Conservation (phyloP, 306 rosid species). For the Vigna unguiculata region DNA sequence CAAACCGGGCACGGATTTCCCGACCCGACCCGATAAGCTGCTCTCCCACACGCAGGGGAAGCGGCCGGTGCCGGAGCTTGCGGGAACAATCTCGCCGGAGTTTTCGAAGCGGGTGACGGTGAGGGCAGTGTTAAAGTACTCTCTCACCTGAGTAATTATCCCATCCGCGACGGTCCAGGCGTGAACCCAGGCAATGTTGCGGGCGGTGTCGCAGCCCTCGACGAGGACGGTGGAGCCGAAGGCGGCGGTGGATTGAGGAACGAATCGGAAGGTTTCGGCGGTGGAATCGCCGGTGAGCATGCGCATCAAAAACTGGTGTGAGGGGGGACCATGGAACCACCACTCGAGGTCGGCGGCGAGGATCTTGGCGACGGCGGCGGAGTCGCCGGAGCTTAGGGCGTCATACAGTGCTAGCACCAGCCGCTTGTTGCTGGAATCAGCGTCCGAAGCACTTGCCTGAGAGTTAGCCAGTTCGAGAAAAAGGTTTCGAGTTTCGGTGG, state of each 20-base stretch:
- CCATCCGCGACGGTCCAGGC: slow-evolving; percentile 88
- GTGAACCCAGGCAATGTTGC: slow-evolving; percentile 85
- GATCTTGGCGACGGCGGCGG: slow-evolving; percentile 65
- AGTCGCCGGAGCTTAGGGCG: slow-evolving; percentile 75
- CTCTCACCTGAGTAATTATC: slow-evolving; percentile 85
- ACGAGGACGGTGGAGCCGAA: slow-evolving; percentile 79
- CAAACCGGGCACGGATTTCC: slow-evolving; percentile 93
- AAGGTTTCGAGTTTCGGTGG: neutral
- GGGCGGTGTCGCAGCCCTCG: slow-evolving; percentile 73
- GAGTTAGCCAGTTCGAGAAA: slow-evolving; percentile 85
- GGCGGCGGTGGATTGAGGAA: slow-evolving; percentile 62
- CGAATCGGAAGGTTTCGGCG: slow-evolving; percentile 52
- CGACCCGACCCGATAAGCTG: slow-evolving; percentile 68
- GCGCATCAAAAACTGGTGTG: slow-evolving; percentile 84
- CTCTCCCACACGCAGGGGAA: slow-evolving; percentile 92
- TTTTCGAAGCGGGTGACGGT: slow-evolving; percentile 74
- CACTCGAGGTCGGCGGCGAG: slow-evolving; percentile 90
- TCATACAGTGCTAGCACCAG: slow-evolving; percentile 85
- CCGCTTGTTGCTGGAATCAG: slow-evolving; percentile 64
- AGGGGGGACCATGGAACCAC: slow-evolving; percentile 99
- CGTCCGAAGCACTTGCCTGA: slow-evolving; percentile 61
- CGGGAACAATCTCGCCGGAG: slow-evolving; percentile 58
- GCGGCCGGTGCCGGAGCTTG: slow-evolving; percentile 39
- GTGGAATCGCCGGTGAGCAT: slow-evolving; percentile 74
- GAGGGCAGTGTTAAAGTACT: slow-evolving; percentile 92